Base-by-base conservation (phyloP, 768 basidiomycete species). In the Lyophyllum atratum region DNA sequence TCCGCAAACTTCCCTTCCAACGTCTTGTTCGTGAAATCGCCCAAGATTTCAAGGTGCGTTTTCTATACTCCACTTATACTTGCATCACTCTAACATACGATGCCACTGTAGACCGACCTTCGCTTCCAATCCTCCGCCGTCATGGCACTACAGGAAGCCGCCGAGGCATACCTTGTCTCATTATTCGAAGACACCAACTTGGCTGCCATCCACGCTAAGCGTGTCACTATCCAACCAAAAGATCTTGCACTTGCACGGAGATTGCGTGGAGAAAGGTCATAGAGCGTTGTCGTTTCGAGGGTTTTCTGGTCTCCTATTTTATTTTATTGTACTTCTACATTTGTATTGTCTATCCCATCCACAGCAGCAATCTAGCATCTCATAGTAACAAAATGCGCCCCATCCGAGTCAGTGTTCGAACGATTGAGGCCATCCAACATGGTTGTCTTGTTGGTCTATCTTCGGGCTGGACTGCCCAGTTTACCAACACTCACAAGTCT, bases 101-200 rank as follows among this genome's bases (percentile, higher is more conserved):
- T 19, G 4, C 7, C 34, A 21, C 6, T 45, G 10, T 34, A 90
- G 91, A 90, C 89, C 57, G 90, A 92, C 67, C 83, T 96, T 55
- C 92, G 93, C 62, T 95, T 95, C 89, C 94, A 96, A 77, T 93
- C 92, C 21, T 94, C 93, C 24, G 93, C 93, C 25, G 89, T 95
- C 64, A 86, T 92, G 82, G 93, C 93, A 29, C 82, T 95, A 46
- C 93, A 95, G 70, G 93, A 95, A 75, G 93, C 93, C 12, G 86
- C 90, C 44, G 93, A 95, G 76, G 90, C 88, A 21, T 90, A 92
- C 75, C 84, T 91, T 44, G 86, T 91, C 64, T 89, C 87, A 14
- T 77, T 91, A 55, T 92, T 92, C 64, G 89, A 92, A 65, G 90
- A 92, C 69, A 24, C 44, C 44, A 24, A 28, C 44, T 82, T 93